Conservation (phyloP, 2,329 filamentous ascomycete genomes). For the Sporothrix luriei region DNA sequence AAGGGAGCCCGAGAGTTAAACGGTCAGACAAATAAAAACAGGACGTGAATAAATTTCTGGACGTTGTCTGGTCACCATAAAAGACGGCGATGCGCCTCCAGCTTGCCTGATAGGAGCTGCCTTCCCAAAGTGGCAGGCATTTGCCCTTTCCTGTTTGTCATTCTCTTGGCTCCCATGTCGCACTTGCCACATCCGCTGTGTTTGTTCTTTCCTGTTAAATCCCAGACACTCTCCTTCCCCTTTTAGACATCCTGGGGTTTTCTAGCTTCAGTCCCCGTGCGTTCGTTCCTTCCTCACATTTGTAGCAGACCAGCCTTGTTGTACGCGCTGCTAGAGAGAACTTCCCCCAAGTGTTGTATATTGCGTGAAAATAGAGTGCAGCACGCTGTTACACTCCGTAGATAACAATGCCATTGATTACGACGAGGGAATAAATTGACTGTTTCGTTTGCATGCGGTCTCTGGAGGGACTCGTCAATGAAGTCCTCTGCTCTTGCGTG, state of each 20-base stretch:
- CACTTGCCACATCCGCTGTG: conserved; percentile 15
- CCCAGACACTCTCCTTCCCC: background rate
- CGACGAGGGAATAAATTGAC: background rate
- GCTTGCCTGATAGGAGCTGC: background rate
- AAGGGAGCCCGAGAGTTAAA: background rate
- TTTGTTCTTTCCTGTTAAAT: background rate
- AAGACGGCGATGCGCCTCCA: background rate
- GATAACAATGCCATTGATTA: background rate
- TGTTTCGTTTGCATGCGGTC: background rate
- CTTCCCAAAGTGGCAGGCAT: conserved; percentile 6
- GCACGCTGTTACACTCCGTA: too few species aligned
- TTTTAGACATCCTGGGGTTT: conserved; percentile 6
- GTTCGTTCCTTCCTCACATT: background rate
- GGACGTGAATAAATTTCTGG: background rate
- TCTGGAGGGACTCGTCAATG: background rate
- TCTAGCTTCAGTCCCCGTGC: background rate
- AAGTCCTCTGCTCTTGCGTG: background rate
- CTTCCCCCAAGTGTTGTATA: too few species aligned
- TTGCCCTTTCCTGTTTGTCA: conserved; percentile 10
- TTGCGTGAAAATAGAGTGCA: too few species aligned
- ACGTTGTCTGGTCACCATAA: background rate
- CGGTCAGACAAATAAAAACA: background rate
- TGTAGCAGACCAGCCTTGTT: background rate
- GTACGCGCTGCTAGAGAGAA: too few species aligned
- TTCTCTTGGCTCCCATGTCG: conserved; percentile 7